A percentile compares a stretch with the other conserved stretches of the same genome.
These are phyloP conservation scores for Gloeostereum incarnatum DNA, from an alignment of 768 basidiomycete species.

Conservation along the genomic window DNA sequence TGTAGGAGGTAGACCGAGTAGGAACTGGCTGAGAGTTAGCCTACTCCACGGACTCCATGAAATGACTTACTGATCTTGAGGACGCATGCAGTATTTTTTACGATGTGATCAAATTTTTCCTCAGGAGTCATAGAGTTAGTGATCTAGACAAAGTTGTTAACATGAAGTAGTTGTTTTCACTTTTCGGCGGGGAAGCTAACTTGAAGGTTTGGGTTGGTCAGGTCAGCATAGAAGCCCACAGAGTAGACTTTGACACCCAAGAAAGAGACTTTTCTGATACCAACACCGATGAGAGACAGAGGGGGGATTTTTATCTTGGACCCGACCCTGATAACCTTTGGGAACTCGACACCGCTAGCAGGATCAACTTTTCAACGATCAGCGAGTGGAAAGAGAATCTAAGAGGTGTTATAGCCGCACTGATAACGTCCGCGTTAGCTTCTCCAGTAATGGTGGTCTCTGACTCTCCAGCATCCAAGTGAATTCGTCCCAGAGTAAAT, in stretches of 20 bases:
- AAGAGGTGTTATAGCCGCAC: constrained; percentile 1
- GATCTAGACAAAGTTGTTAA: constrained; percentile 39
- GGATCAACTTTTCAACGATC: constrained; percentile 44
- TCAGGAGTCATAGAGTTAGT: constrained; percentile 58
- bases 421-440: constrained; percentile 1
- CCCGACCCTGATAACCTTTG: constrained; percentile 52
- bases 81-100: constrained; percentile 60
- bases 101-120: constrained; percentile 62
- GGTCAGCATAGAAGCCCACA: constrained; percentile 83
- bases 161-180: background rate
- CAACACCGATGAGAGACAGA: constrained; percentile 71
- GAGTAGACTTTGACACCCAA: constrained; percentile 84
- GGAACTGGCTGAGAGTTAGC: constrained; percentile 42
- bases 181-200: background rate
- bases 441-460: background rate
- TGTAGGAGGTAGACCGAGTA: constrained; percentile 66
- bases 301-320: constrained; percentile 53
- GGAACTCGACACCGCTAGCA: constrained; percentile 68
- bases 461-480: no score
- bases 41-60: background rate
- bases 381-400: background rate
- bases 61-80: constrained; percentile 56
- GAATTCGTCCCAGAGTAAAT: no score
- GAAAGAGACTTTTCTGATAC: constrained; percentile 86
- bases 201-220: constrained; percentile 49